Evolutionary conservation across 108 stramenopile genomes (phyloP).

Genomic region (Discostella stelligeroides): DNA sequence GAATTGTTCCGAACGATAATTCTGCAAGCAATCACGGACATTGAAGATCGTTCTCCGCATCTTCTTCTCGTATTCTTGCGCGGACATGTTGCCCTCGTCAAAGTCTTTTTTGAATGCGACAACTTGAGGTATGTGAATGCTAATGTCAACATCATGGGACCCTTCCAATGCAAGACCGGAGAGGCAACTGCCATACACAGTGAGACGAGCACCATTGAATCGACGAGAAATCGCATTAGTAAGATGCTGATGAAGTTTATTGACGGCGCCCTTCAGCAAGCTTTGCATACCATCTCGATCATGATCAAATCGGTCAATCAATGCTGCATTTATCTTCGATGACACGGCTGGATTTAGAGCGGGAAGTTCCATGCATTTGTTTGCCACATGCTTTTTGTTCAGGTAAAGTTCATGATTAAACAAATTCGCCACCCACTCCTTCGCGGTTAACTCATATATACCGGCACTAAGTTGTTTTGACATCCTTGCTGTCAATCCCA

Average conservation of each 20-base stretch:
- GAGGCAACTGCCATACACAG: slow-evolving; percentile 77
- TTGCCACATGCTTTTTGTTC: slow-evolving; percentile 17
- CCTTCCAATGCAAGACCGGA: slow-evolving; percentile 68
- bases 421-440: slow-evolving; percentile 22
- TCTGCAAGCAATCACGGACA: slow-evolving; percentile 25
- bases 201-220: slow-evolving; percentile 37
- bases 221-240: slow-evolving; percentile 30
- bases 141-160: slow-evolving; percentile 78
- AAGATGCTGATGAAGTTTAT: slow-evolving; percentile 22
- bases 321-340: slow-evolving; percentile 17
- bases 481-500: slow-evolving; percentile 9
- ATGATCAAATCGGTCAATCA: slow-evolving; percentile 28
- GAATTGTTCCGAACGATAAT: slow-evolving; percentile 39
- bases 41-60: slow-evolving; percentile 58
- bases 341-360: slow-evolving; percentile 5
- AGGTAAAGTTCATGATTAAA: slow-evolving; percentile 23
- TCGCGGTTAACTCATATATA: slow-evolving; percentile 14
- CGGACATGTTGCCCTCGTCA: slow-evolving; percentile 53
- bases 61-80: slow-evolving; percentile 49
- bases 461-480: slow-evolving; percentile 9
- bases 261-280: slow-evolving; percentile 21
- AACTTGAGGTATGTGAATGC: slow-evolving; percentile 55
- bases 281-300: slow-evolving; percentile 22
- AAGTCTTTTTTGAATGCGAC: slow-evolving; percentile 50
- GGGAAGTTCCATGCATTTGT: slow-evolving; percentile 19